Percentiles rank a stretch among this genome's conserved stretches.
These are phyloP conservation scores for Choiromyces venosus DNA, from an alignment of 495 filamentous ascomycete species.

Conservation along the genomic window DNA sequence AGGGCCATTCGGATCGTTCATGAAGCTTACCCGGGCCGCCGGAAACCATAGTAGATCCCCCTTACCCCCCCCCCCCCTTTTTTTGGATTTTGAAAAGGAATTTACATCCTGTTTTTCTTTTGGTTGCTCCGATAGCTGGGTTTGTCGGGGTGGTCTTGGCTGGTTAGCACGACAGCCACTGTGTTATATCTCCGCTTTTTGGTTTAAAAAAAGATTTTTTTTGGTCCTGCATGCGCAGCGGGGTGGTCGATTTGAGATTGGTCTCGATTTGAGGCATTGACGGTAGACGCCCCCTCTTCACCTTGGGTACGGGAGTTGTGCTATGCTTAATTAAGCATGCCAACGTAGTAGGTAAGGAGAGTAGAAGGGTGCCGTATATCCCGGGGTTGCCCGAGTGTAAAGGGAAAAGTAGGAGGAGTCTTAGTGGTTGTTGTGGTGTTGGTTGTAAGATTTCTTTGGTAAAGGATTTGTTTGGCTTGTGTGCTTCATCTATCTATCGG, in stretches of 20 bases:
- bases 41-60: neutral
- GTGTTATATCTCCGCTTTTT: neutral
- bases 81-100: neutral
- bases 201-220: neutral
- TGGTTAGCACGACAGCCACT: neutral
- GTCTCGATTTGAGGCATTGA: neutral
- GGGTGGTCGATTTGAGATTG: neutral
- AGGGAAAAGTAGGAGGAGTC: neutral
- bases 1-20: neutral
- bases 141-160: no score
- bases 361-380: neutral
- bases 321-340: neutral
- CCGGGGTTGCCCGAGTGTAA: neutral
- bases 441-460: no score
- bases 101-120: neutral
- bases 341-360: neutral
- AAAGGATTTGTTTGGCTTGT: neutral
- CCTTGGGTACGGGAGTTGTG: neutral
- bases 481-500: neutral
- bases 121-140: neutral
- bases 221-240: neutral
- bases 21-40: neutral
- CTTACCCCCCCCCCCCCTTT: no score
- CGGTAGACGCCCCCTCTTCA: neutral
- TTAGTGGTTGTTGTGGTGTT: neutral